A percentile compares a stretch with the other conserved stretches of the same genome.
These are phyloP conservation scores for Mycena citricolor DNA, from an alignment of 1,284 basidiomycete genomes.

Conservation along the genomic window DNA sequence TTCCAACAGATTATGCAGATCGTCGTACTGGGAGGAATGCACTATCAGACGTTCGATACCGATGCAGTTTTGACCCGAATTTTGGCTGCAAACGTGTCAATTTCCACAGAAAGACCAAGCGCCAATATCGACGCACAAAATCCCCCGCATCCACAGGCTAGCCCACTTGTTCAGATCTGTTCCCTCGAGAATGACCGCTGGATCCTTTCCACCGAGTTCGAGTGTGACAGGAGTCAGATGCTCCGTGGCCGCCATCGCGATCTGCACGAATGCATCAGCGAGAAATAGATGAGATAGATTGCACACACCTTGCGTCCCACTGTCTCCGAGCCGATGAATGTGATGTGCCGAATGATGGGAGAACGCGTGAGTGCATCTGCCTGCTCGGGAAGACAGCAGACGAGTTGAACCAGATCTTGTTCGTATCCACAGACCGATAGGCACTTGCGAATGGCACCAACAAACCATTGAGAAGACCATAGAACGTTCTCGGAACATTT, in stretches of 20 bases:
- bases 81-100: conserved; percentile 58
- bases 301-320: conserved; percentile 77
- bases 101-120: not conserved
- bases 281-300: too few relatives aligned
- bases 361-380: conserved; percentile 83
- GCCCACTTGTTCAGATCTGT: conserved; percentile 72
- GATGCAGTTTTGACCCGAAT: conserved; percentile 95
- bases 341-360: conserved; percentile 77
- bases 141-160: conserved; percentile 81
- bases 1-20: conserved; percentile 65
- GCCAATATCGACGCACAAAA: conserved; percentile 64
- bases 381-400: conserved; percentile 87
- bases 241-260: conserved; percentile 80
- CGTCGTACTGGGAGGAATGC: conserved; percentile 71
- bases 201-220: conserved; percentile 88
- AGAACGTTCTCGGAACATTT: conserved; percentile 93
- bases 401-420: conserved; percentile 82
- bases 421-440: conserved; percentile 78
- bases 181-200: conserved; percentile 71
- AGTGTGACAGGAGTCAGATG: conserved; percentile 88
- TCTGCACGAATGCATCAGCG: conserved; percentile 39
- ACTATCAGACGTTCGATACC: conserved; percentile 94
- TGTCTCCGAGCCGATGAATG: conserved; percentile 91
- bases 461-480: conserved; percentile 85
- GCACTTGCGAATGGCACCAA: conserved; percentile 73